Conservation (phyloP, 176 grass and related monocot genomes). For the Saccharum officinarum region DNA sequence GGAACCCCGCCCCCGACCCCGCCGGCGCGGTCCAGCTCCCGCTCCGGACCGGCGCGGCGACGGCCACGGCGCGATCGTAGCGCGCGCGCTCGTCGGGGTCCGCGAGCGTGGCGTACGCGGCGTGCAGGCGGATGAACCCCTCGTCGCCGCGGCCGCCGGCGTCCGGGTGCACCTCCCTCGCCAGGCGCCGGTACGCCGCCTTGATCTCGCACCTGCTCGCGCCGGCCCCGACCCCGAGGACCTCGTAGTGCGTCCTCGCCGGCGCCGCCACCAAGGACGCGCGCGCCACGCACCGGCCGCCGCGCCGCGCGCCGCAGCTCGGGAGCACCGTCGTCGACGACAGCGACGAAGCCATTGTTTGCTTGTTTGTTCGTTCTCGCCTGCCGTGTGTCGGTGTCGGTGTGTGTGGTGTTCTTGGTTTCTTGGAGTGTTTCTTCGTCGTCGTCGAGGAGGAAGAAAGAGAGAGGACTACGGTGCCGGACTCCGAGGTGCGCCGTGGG, state of each 20-base stretch:
- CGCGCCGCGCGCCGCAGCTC: background rate
- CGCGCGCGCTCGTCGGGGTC: constrained; percentile 64
- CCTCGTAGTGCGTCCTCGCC: constrained; percentile 61
- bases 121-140: constrained; percentile 72
- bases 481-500: background rate
- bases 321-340: background rate
- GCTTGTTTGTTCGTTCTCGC: too few relatives aligned
- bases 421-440: background rate
- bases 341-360: constrained; percentile 7
- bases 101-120: constrained; percentile 68
- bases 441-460: background rate
- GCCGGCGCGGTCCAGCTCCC: background rate
- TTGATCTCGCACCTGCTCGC: constrained; percentile 67
- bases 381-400: background rate
- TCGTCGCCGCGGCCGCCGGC: constrained; percentile 21
- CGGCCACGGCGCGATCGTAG: constrained; percentile 51
- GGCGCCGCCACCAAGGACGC: background rate
- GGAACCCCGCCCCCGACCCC: background rate
- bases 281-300: background rate
- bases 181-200: constrained; percentile 68
- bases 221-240: constrained; percentile 44
- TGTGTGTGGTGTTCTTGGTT: background rate
- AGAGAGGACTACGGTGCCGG: background rate
- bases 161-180: constrained; percentile 72
- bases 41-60: background rate